A percentile compares a stretch with the other conserved stretches of the same genome.
Evolutionary conservation across 805 yeast genomes (phyloP).

Genomic region (Komagataella pastoris): DNA sequence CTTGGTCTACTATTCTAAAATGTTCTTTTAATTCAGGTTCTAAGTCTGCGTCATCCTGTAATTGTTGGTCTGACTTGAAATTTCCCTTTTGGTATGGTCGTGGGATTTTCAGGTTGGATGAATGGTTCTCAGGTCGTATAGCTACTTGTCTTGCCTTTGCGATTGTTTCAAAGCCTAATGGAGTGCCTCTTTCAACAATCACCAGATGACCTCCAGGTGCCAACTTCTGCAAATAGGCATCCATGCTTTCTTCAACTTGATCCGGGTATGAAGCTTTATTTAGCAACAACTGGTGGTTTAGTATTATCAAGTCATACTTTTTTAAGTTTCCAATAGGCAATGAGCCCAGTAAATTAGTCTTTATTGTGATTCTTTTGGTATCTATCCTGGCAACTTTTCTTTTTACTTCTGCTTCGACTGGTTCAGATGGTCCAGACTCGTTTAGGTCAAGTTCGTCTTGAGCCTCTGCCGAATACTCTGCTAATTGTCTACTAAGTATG

Average conservation of each 20-base stretch:
- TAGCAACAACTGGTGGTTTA: constrained; percentile 63
- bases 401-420: constrained; percentile 3
- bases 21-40: constrained; percentile 3
- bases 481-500: constrained; percentile 54
- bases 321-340: constrained; percentile 29
- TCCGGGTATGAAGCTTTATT: constrained; percentile 49
- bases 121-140: constrained; percentile 69
- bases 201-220: constrained; percentile 74
- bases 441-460: constrained; percentile 2
- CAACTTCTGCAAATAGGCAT: constrained; percentile 43
- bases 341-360: constrained; percentile 40
- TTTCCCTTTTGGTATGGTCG: constrained; percentile 52
- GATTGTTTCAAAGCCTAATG: constrained; percentile 76
- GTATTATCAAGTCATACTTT: constrained; percentile 71
- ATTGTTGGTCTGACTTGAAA: constrained; percentile 16
- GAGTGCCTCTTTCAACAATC: constrained; percentile 78
- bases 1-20: constrained; percentile 14
- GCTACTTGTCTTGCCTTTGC: constrained; percentile 85
- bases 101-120: constrained; percentile 51
- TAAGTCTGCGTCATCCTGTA: constrained; percentile 2
- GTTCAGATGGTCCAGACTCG: constrained; percentile 4
- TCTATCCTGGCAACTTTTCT: constrained; percentile 37
- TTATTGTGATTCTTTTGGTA: constrained; percentile 37
- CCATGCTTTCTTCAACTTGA: constrained; percentile 58
- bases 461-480: constrained; percentile 22